phyloP scores from a whole-genome alignment of 2,329 filamentous ascomycete genomes.

The Xylariaceae sp. region DNA sequence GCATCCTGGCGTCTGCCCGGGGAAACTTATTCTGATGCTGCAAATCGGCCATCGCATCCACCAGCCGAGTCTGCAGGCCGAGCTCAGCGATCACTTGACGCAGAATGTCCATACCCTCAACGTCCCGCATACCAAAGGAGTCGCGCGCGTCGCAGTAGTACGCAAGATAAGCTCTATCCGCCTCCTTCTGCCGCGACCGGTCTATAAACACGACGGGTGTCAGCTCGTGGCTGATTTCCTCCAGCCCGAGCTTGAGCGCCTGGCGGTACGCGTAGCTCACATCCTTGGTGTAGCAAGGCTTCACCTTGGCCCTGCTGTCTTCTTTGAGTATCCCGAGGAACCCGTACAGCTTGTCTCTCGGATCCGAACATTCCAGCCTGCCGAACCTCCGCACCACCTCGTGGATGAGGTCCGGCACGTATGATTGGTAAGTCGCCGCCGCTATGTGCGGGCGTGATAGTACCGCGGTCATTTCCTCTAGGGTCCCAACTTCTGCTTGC shows the following conservation, averaged over 20 bases:
- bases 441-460: conserved; percentile 2
- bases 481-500: conserved; percentile 10
- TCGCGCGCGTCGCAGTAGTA: conserved; percentile 19
- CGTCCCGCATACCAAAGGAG: conserved; percentile 14
- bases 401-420: conserved; percentile 12
- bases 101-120: conserved; percentile 7
- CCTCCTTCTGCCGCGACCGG: too few relatives aligned
- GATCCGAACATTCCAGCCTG: conserved; percentile 21
- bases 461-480: conserved; percentile 14
- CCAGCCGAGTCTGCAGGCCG: neutral
- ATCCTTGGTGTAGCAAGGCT: conserved; percentile 55
- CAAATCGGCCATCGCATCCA: neutral
- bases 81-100: neutral
- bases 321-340: conserved; percentile 26
- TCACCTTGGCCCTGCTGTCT: conserved; percentile 38
- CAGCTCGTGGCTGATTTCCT: conserved; percentile 12
- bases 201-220: neutral
- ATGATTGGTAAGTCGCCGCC: conserved; percentile 16
- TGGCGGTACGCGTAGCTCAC: conserved; percentile 76
- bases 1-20: too few relatives aligned
- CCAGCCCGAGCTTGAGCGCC: conserved; percentile 60
- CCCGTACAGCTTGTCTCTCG: conserved; percentile 30
- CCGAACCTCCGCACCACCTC: conserved; percentile 17
- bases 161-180: neutral
- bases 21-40: too few relatives aligned